A percentile compares a stretch with the other conserved stretches of the same genome.
Conservation (phyloP, 331 rosid species). For the Stylosanthes scabra region DNA sequence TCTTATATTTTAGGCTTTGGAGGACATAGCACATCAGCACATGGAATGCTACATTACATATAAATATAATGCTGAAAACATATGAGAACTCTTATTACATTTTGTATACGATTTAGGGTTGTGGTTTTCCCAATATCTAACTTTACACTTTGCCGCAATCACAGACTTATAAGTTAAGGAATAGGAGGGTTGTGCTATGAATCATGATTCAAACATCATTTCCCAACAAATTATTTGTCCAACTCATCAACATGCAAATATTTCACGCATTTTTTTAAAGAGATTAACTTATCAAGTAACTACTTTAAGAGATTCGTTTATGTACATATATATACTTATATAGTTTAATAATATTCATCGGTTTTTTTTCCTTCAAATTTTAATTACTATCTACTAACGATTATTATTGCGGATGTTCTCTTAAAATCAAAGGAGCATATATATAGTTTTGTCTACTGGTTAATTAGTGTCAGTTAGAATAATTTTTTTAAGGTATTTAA, state of each 20-base stretch:
- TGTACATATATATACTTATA: too few species aligned
- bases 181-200: background rate
- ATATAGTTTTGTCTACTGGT: background rate
- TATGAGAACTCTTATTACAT: too few species aligned
- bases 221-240: background rate
- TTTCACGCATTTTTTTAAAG: constrained; percentile 12
- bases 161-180: background rate
- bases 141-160: constrained; percentile 2
- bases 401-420: too few species aligned
- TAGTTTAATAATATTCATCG: background rate
- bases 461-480: background rate
- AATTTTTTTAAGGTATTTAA: background rate
- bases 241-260: background rate
- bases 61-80: too few species aligned
- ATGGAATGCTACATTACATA: too few species aligned
- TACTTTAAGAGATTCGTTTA: constrained; percentile 1
- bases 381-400: background rate
- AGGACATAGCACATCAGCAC: background rate
- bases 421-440: too few species aligned
- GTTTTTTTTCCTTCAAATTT: background rate
- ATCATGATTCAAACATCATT: background rate
- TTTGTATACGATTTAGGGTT: background rate
- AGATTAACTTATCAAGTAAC: constrained; percentile 4
- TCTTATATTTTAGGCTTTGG: background rate
- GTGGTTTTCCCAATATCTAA: constrained; percentile 4